A percentile compares a stretch with the other conserved stretches of the same genome.
Evolutionary conservation across 257 asterid species (phyloP).

Genomic region (Gardenia jasminoides): DNA sequence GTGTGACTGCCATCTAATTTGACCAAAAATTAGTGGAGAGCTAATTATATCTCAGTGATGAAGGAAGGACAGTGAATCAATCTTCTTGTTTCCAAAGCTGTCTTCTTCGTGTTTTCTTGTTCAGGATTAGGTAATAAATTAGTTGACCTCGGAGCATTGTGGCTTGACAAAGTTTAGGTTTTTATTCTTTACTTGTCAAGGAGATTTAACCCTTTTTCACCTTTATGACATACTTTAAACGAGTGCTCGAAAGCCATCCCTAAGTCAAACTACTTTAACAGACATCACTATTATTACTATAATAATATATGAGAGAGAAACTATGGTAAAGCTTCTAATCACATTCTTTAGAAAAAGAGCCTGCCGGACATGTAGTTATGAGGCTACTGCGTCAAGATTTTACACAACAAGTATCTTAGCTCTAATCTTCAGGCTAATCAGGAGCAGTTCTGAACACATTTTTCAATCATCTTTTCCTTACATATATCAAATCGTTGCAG

Average conservation of each 20-base stretch:
- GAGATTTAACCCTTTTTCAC: constrained; percentile 9
- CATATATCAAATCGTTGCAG: too few species aligned
- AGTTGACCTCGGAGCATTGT: constrained; percentile 21
- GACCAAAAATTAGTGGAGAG: constrained; percentile 13
- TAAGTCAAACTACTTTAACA: constrained; percentile 19
- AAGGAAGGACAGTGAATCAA: constrained; percentile 6
- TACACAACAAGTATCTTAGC: background rate
- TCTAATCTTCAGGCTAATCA: background rate
- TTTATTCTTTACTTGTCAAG: constrained; percentile 1
- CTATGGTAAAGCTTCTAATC: background rate
- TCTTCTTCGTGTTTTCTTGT: background rate
- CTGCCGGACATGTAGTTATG: background rate
- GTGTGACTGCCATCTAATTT: constrained; percentile 6
- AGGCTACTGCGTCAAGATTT: background rate
- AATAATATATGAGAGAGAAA: background rate
- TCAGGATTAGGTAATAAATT: constrained; percentile 8
- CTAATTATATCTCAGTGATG: background rate
- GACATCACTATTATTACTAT: constrained; percentile 9
- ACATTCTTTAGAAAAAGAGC: background rate
- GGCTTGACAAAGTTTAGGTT: constrained; percentile 13
- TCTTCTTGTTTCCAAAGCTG: constrained; percentile 12
- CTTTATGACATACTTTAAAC: constrained; percentile 16
- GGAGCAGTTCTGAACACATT: background rate
- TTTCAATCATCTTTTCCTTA: too few species aligned
- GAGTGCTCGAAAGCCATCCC: constrained; percentile 27